Base-by-base conservation (phyloP, 805 yeast genomes). In the Isabelozyma gotoi region DNA sequence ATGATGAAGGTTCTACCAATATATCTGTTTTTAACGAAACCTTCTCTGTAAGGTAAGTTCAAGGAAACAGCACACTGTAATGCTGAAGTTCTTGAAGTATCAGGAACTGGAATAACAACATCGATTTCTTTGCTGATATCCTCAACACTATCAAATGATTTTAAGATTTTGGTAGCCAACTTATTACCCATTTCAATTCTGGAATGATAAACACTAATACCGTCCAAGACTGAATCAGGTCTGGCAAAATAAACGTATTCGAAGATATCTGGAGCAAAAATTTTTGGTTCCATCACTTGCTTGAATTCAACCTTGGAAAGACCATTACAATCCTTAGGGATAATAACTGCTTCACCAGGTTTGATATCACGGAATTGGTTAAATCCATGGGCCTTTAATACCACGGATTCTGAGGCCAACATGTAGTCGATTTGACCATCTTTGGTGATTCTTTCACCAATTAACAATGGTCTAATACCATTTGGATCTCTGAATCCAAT, bases 211-310 rank as follows among this genome's bases (percentile, higher is more conserved):
- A 94, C 98, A 14, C 96, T 86, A 37, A 94, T 86, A n/a, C 98
- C 99, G 65, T 94, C 99, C 48, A 91, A 68, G 20, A 94, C 96
- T 34, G 96, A 85, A 63, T 94, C 99, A 0, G 98, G 97, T 62
- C 99, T 82, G 14, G 99, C 98, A 73, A 94, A 94, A 69, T 94
- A 94, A 37, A 94, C 99, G 63, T 91, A 94, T 68, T 94, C 99
- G 57, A 94, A 94, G 49, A 94, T 82, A 70, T 95, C 98, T 6
- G 99, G 99, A 12, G 97, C 84, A 67, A 90, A 91, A 2, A 84
- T 68, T 60, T 76, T 74, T 50, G 84, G 78, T 48, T 86, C 85
- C 7, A 84, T 94, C 37, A 92, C 90, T 69, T 94, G 98, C 53
- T 80, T 81, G 65, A 87, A 84, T 63, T 88, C 90, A 7, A 97